These are phyloP conservation scores for Tylopilus rubrobrunneus DNA, from an alignment of 768 basidiomycete genomes.

Conservation along the genomic window DNA sequence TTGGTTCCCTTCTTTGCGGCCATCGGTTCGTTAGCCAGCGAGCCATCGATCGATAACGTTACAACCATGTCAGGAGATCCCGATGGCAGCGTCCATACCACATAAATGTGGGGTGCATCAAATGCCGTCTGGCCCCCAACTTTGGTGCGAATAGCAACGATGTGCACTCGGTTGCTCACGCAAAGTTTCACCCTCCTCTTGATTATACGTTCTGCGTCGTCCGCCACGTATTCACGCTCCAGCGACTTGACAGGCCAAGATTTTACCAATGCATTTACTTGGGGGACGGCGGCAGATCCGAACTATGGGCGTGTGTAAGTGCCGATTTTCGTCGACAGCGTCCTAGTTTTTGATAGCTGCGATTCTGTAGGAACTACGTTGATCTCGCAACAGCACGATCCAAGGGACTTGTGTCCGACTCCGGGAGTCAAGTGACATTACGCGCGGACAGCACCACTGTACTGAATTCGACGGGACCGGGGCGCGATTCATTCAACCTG, in stretches of 20 bases:
- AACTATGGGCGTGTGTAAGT: conserved; percentile 29
- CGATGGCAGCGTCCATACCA: not conserved
- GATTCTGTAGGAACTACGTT: conserved; percentile 38
- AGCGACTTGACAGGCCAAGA: conserved; percentile 45
- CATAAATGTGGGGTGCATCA: conserved; percentile 1
- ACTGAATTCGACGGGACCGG: conserved; percentile 29
- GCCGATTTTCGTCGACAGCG: not conserved
- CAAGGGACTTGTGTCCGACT: conserved; percentile 56
- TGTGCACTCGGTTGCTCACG: not conserved
- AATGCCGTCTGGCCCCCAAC: not conserved
- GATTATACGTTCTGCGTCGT: conserved; percentile 14
- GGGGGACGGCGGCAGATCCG: conserved; percentile 25
- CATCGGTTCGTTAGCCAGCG: not conserved
- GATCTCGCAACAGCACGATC: conserved; percentile 46
- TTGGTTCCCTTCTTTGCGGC: not conserved
- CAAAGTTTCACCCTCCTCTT: conserved; percentile 8
- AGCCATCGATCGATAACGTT: not conserved
- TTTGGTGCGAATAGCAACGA: not conserved
- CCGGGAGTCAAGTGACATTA: conserved; percentile 36
- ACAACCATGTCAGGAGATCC: not conserved
- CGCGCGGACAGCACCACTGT: conserved; percentile 33
- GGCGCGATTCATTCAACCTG: conserved; percentile 35
- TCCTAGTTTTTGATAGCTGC: not conserved
- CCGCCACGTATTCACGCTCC: conserved; percentile 43
- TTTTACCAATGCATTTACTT: conserved; percentile 40